Conservation (phyloP, 345 rosid genomes). For the Raphanus sativus region DNA sequence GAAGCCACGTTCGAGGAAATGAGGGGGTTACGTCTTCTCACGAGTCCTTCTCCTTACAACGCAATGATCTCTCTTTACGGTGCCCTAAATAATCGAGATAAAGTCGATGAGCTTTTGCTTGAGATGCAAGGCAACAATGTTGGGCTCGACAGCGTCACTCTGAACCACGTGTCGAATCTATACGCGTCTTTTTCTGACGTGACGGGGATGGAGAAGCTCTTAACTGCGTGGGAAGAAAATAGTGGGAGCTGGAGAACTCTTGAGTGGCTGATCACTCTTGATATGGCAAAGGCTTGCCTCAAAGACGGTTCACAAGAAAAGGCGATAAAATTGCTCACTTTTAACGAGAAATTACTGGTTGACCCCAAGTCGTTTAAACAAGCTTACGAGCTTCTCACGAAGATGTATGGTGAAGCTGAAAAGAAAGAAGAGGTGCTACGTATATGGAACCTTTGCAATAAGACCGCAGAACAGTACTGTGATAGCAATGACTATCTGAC, state of each 20-base stretch:
- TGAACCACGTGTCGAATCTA: conserved; percentile 1
- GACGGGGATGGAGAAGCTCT: background rate
- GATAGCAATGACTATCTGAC: conserved; percentile 10
- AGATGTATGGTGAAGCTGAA: conserved; percentile 7
- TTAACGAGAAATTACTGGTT: background rate
- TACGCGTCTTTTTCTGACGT: background rate
- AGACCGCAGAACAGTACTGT: background rate
- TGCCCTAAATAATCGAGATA: background rate
- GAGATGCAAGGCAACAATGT: conserved; percentile 1
- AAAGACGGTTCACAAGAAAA: background rate
- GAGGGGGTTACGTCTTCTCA: conserved; percentile 11
- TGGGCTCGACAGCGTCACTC: background rate
- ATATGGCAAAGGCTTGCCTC: conserved; percentile 12
- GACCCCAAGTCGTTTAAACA: background rate
- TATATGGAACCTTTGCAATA: conserved; percentile 9
- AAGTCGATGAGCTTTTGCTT: conserved; percentile 3
- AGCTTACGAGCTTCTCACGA: conserved; percentile 12
- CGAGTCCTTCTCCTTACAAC: conserved; percentile 5
- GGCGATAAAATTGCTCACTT: background rate
- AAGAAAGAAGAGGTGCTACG: background rate
- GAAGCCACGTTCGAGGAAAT: conserved; percentile 15
- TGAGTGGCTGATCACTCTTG: conserved; percentile 1
- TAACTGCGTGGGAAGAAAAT: background rate
- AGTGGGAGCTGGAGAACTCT: background rate
- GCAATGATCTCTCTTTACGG: background rate